Percentiles rank a stretch among this genome's conserved stretches.
Conservation (phyloP, 257 asterid genomes). For the Solanum appendiculatum region DNA sequence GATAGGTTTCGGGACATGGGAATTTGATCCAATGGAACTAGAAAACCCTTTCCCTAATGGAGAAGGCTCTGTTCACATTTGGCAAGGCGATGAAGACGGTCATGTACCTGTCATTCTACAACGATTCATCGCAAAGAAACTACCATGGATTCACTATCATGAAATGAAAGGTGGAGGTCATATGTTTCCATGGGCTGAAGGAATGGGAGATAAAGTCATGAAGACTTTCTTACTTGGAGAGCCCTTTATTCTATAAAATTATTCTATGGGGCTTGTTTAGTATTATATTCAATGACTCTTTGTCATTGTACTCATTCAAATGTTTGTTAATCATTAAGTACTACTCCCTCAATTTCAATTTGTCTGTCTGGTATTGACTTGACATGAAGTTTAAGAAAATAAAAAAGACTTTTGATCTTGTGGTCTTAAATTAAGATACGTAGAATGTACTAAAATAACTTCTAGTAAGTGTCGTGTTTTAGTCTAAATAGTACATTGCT, state of each 20-base stretch:
- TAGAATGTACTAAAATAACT: no score
- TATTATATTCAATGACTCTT: not conserved
- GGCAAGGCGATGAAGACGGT: slow-evolving; percentile 77
- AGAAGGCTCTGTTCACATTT: slow-evolving; percentile 63
- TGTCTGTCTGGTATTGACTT: no score
- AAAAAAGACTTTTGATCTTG: no score
- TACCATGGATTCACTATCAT: slow-evolving; percentile 81
- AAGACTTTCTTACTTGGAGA: slow-evolving; percentile 39
- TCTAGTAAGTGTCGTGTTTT: no score
- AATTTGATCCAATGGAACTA: slow-evolving; percentile 62
- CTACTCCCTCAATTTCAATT: no score
- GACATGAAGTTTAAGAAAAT: no score
- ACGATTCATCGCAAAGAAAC: slow-evolving; percentile 41
- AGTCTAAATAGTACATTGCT: no score
- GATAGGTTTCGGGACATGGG: slow-evolving; percentile 77
- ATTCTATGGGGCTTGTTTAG: not conserved
- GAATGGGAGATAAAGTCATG: slow-evolving; percentile 44
- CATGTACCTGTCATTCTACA: slow-evolving; percentile 55
- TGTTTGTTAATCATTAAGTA: not conserved
- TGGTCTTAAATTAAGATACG: no score
- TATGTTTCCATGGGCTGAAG: slow-evolving; percentile 48
- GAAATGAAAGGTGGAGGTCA: slow-evolving; percentile 72
- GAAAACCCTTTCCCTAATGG: slow-evolving; percentile 47
- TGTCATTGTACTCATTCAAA: not conserved
- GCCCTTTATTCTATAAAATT: not conserved